Percentiles rank a stretch among this genome's conserved stretches.
These are phyloP conservation scores for Rostrohypoxylon terebratum DNA, from an alignment of 495 filamentous ascomycete genomes.

Conservation along the genomic window DNA sequence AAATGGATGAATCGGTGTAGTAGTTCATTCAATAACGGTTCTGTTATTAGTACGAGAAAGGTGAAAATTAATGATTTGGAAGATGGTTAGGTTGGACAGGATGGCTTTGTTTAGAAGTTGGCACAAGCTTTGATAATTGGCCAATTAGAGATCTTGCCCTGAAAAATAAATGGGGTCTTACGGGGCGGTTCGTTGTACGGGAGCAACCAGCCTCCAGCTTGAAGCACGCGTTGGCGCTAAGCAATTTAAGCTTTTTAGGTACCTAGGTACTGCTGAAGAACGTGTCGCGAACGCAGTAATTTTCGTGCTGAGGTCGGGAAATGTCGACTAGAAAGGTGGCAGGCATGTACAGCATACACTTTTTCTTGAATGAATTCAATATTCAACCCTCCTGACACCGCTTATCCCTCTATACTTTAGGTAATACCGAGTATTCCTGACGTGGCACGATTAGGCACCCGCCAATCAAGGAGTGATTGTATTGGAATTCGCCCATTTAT, in stretches of 20 bases:
- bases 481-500: neutral
- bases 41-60: conserved; percentile 32
- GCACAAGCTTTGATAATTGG: conserved; percentile 36
- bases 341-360: neutral
- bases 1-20: conserved; percentile 7
- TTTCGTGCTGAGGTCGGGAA: neutral
- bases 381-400: neutral
- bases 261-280: neutral
- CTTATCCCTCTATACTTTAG: neutral
- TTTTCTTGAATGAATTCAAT: neutral
- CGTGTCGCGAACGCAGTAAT: neutral
- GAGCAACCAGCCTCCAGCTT: conserved; percentile 27
- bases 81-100: neutral
- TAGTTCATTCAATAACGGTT: conserved; percentile 25
- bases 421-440: neutral
- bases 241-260: conserved; percentile 2
- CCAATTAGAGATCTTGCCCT: conserved; percentile 30
- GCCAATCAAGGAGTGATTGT: neutral
- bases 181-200: conserved; percentile 37
- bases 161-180: conserved; percentile 17
- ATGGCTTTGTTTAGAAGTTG: conserved; percentile 23
- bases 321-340: neutral
- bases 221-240: conserved; percentile 12
- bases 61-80: neutral
- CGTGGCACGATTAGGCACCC: neutral